Percentiles rank a stretch among this genome's conserved stretches.
Evolutionary conservation across 116 monocot species (phyloP).

Genomic region (Iris pallida): DNA sequence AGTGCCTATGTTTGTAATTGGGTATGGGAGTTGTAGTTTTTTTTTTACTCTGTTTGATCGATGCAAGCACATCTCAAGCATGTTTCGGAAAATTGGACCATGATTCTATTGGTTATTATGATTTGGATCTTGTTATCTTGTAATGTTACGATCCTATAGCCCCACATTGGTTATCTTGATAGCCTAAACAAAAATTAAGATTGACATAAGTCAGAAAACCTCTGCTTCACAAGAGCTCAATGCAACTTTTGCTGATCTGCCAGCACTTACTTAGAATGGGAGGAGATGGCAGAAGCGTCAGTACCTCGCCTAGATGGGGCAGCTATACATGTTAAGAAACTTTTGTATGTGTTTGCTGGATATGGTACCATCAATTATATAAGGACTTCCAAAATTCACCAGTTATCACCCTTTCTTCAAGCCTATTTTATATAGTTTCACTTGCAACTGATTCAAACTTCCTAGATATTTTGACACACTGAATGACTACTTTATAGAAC

Average conservation of each 20-base stretch:
- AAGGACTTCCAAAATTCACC: conserved; percentile 12
- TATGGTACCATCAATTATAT: conserved; percentile 85
- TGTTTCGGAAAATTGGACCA: too few relatives aligned
- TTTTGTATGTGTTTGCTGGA: conserved; percentile 86
- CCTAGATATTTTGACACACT: too few relatives aligned
- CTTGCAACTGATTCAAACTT: too few relatives aligned
- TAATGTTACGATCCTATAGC: too few relatives aligned
- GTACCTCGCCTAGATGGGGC: conserved; percentile 87
- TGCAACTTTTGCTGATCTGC: conserved; percentile 83
- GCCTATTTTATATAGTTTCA: too few relatives aligned
- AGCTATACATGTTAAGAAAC: conserved; percentile 74
- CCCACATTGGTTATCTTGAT: not conserved
- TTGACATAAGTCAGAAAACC: not conserved
- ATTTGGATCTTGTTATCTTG: too few relatives aligned
- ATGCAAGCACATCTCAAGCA: too few relatives aligned
- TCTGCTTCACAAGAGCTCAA: conserved; percentile 25
- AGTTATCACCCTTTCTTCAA: not conserved
- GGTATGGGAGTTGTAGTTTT: too few relatives aligned
- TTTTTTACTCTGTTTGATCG: too few relatives aligned
- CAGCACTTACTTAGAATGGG: conserved; percentile 73
- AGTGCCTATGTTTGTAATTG: too few relatives aligned
- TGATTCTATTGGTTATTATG: too few relatives aligned
- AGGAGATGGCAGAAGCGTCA: conserved; percentile 77
- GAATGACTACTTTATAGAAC: too few relatives aligned
- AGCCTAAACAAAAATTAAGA: conserved; percentile 16